phyloP scores from a whole-genome alignment of 1,284 basidiomycete genomes.

The Moesziomyces parantarcticus region DNA sequence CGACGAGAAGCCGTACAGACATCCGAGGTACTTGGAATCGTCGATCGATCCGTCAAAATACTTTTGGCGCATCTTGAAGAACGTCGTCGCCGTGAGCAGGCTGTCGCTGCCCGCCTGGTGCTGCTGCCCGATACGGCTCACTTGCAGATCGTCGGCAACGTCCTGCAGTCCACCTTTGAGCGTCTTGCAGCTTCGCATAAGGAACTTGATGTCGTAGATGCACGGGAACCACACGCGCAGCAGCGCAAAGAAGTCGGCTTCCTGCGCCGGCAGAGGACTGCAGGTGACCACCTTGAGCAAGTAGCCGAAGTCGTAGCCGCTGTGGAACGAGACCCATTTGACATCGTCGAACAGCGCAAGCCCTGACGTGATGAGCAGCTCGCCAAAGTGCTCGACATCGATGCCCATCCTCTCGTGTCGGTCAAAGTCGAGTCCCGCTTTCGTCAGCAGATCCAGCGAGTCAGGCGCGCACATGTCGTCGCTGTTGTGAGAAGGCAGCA shows the following conservation, averaged over 20 bases:
- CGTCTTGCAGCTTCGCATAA: conserved; percentile 88
- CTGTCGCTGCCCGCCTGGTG: conserved; percentile 97
- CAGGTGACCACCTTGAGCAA: conserved; percentile 94
- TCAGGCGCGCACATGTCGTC: conserved; percentile 99
- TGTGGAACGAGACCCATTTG: conserved; percentile 98
- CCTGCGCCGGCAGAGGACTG: conserved; percentile 84
- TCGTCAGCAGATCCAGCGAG: conserved; percentile 91
- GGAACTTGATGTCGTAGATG: conserved; percentile 97
- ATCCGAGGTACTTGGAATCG: conserved; percentile 65
- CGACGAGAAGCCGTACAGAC: conserved; percentile 63
- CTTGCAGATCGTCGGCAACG: conserved; percentile 90
- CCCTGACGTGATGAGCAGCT: conserved; percentile 94
- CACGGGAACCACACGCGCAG: conserved; percentile 94
- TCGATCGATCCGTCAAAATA: conserved; percentile 91
- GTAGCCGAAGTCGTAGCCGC: conserved; percentile 99
- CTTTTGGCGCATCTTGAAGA: conserved; percentile 92
- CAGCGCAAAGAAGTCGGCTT: conserved; percentile 89
- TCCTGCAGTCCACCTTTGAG: conserved; percentile 95
- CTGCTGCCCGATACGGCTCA: conserved; percentile 87
- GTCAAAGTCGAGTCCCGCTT: conserved; percentile 95
- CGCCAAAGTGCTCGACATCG: conserved; percentile 92
- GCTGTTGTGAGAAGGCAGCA: conserved; percentile 69
- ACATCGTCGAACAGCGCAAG: conserved; percentile 89
- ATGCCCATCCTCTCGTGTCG: conserved; percentile 93
- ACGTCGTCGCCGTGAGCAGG: conserved; percentile 88